Base-by-base conservation (phyloP, 192 early-diverging fungal species). In the Coemansia sp. region DNA sequence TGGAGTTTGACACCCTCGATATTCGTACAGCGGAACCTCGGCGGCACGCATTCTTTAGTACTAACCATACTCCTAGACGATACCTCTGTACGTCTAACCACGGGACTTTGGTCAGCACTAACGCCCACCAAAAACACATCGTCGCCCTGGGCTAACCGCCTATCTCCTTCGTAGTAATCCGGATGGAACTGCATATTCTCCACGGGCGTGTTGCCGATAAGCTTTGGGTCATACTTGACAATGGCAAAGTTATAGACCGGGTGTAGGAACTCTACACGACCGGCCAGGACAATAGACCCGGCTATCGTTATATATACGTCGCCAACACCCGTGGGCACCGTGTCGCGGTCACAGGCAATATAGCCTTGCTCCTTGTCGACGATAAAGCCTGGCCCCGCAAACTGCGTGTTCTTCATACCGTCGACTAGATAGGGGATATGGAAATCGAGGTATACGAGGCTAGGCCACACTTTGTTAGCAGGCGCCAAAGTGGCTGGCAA, bases 241-340 rank as follows among this genome's bases (percentile, higher is more conserved):
- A 98, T 75, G 0, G 92, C 88, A 80, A 93, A 93, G 86, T 97
- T 97, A 71, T 97, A 93, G 1, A 90, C 89, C 0, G 96, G 97
- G 66, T 98, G 97, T n/a, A 95, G 73, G 62, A 93, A 93, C 3
- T 92, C 73, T 22, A 96, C 87, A 29, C 86, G 86, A 16, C 89
- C 97, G 0, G 92, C 92, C 70, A 98, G 88, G 51, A 96, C 93
- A 29, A 97, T 88, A 16, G 91, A 92, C 68, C 95, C 92, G 51
- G 92, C 94, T 69, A 98, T 93, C 0, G 97, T 97, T 54, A 98
- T 84, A 64, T 86, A 84, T 47, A 97, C 89, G 70, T 98, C 97
- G 41, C 95, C 94, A 42, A 96, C 78, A 33, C 86, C 86, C 68
- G 93, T 92, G 0, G 94, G 96, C 40, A 98, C 94, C 16, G 93